phyloP scores from a whole-genome alignment of 768 basidiomycete genomes.

The Suillus hirtellus region DNA sequence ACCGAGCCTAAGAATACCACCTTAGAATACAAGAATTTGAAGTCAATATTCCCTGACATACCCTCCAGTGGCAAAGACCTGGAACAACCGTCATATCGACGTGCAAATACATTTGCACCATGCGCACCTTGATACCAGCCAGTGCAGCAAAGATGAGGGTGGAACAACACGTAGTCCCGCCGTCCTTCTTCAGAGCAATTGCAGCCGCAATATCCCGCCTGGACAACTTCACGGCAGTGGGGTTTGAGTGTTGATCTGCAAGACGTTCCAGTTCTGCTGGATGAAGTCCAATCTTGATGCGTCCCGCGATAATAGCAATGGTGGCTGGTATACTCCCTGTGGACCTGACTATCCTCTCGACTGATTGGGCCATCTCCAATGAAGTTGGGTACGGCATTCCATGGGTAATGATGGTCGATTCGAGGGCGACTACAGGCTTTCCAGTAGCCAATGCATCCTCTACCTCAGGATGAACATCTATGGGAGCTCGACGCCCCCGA shows the following conservation, averaged over 20 bases:
- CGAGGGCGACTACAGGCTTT: slow-evolving; percentile 83
- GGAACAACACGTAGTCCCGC: slow-evolving; percentile 79
- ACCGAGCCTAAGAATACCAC: slow-evolving; percentile 53
- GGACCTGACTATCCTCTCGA: slow-evolving; percentile 73
- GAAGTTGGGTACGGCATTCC: slow-evolving; percentile 86
- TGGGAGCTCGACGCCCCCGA: slow-evolving; percentile 19
- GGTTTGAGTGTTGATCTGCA: slow-evolving; percentile 49
- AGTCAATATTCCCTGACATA: slow-evolving; percentile 35
- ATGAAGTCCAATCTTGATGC: slow-evolving; percentile 83
- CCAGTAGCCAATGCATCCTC: slow-evolving; percentile 68
- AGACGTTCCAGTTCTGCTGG: slow-evolving; percentile 64
- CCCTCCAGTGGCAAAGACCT: slow-evolving; percentile 95
- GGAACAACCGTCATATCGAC: slow-evolving; percentile 15
- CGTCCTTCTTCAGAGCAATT: slow-evolving; percentile 66
- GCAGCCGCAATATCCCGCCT: slow-evolving; percentile 78
- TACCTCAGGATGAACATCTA: slow-evolving; percentile 84
- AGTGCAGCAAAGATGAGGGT: slow-evolving; percentile 75
- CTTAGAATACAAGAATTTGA: slow-evolving; percentile 11
- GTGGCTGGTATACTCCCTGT: slow-evolving; percentile 88
- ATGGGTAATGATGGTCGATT: slow-evolving; percentile 91
- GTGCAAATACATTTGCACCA: not conserved
- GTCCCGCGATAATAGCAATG: slow-evolving; percentile 80
- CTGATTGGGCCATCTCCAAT: slow-evolving; percentile 63
- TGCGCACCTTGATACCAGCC: slow-evolving; percentile 78
- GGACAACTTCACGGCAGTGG: slow-evolving; percentile 62